Evolutionary conservation across 306 rosid species (phyloP).

Genomic region (Ammopiptanthus mongolicus): DNA sequence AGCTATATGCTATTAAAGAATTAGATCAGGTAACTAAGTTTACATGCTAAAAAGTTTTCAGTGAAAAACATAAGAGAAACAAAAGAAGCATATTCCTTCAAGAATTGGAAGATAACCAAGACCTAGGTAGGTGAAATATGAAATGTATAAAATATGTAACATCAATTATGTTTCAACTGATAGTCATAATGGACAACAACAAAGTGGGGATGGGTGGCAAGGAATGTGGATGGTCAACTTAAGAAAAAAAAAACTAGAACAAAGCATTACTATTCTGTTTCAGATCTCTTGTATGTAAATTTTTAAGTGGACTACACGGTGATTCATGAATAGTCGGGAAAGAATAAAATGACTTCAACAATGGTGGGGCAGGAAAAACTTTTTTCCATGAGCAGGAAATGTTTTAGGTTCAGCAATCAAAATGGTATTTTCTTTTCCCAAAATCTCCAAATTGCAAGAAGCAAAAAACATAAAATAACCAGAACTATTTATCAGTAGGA

Average conservation of each 20-base stretch:
- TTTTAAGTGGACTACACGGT: neutral
- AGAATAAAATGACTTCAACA: neutral
- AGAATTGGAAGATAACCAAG: neutral
- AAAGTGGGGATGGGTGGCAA: neutral
- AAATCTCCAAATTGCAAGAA: neutral
- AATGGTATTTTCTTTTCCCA: neutral
- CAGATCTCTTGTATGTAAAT: neutral
- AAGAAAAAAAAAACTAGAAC: neutral
- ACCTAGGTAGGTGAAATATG: neutral
- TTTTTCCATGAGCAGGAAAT: neutral
- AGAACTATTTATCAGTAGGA: neutral
- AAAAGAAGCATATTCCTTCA: neutral
- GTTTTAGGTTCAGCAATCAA: neutral
- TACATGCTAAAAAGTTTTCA: too few species aligned
- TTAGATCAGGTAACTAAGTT: neutral
- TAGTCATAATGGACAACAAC: slow-evolving; percentile 6
- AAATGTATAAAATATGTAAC: neutral
- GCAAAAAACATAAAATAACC: neutral
- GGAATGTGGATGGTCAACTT: neutral
- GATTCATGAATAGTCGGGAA: neutral
- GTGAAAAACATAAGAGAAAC: neutral
- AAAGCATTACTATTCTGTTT: neutral
- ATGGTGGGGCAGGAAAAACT: neutral
- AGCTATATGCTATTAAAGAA: neutral
- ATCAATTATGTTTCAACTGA: neutral